phyloP scores from a whole-genome alignment of 2,329 filamentous ascomycete genomes.

The Lasiodiplodia gonubiensis region DNA sequence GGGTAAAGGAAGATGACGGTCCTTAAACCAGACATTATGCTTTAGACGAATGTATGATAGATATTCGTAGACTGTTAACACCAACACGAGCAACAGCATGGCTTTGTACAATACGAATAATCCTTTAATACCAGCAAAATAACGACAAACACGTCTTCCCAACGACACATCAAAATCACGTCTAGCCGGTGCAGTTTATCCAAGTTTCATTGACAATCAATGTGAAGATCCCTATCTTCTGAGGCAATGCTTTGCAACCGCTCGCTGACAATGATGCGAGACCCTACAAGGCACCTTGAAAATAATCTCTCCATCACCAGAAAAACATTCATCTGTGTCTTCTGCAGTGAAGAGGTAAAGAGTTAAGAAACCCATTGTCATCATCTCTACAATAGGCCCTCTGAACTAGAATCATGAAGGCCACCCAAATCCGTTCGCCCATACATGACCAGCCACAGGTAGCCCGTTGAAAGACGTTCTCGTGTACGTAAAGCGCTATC shows the following conservation, averaged over 20 bases:
- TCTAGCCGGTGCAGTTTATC: slow-evolving; percentile 14
- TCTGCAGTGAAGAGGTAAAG: neutral
- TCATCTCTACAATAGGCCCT: neutral
- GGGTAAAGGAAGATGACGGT: neutral
- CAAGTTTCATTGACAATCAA: slow-evolving; percentile 21
- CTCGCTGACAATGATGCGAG: slow-evolving; percentile 19
- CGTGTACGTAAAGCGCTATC: slow-evolving; percentile 20
- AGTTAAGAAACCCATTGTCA: slow-evolving; percentile 14
- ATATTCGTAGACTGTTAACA: too few relatives aligned
- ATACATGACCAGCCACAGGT: slow-evolving; percentile 7
- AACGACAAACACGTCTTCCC: neutral
- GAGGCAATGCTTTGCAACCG: slow-evolving; percentile 20
- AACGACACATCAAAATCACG: neutral
- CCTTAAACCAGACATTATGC: neutral
- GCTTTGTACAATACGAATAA: too few relatives aligned
- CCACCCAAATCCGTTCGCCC: slow-evolving; percentile 11
- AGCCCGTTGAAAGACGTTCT: slow-evolving; percentile 16
- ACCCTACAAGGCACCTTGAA: slow-evolving; percentile 13
- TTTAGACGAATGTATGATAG: neutral
- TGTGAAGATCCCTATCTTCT: slow-evolving; percentile 18
- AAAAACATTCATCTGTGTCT: slow-evolving; percentile 12
- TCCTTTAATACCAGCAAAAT: neutral
- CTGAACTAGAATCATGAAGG: slow-evolving; percentile 18
- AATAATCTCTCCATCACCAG: slow-evolving; percentile 7
- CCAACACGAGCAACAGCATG: too few relatives aligned